phyloP scores from a whole-genome alignment of 164 flowering plant genomes.

The Malania oleifera region DNA sequence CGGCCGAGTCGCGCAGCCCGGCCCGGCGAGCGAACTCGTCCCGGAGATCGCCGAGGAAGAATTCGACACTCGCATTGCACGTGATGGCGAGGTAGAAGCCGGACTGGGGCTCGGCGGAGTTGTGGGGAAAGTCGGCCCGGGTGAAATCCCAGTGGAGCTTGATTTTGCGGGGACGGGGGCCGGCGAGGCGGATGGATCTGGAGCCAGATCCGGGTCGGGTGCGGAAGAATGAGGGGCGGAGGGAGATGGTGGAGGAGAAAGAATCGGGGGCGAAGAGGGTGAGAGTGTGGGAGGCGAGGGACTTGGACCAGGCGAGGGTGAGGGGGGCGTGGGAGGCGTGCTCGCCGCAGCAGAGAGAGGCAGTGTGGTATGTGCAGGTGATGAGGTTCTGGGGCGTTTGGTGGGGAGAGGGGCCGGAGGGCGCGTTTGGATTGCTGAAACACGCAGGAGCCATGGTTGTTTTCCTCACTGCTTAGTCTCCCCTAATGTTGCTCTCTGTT shows the following conservation, averaged over 20 bases:
- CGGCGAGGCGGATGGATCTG: conserved; percentile 32
- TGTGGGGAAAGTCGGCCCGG: conserved; percentile 35
- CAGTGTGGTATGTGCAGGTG: conserved; percentile 55
- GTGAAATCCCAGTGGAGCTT: conserved; percentile 64
- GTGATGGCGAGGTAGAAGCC: conserved; percentile 50
- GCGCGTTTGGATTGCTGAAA: conserved; percentile 36
- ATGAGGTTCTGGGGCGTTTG: conserved; percentile 44
- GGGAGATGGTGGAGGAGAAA: conserved; percentile 49
- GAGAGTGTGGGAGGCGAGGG: conserved; percentile 47
- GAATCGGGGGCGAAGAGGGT: conserved; percentile 40
- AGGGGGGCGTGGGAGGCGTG: conserved; percentile 41
- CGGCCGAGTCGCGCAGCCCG: conserved; percentile 6
- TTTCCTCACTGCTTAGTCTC: no score
- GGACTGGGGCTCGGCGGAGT: conserved; percentile 60
- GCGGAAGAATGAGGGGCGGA: conserved; percentile 42
- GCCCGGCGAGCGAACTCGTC: conserved; percentile 28
- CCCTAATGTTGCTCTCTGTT: no score
- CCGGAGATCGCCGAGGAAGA: conserved; percentile 52
- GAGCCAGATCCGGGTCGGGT: conserved; percentile 35
- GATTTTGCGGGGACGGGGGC: conserved; percentile 27
- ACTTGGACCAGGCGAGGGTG: conserved; percentile 66
- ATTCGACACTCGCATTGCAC: conserved; percentile 30
- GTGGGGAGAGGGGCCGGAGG: conserved; percentile 15
- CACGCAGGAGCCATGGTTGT: conserved; percentile 41
- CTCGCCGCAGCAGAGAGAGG: no score